These are phyloP conservation scores for Trichophyton simii DNA, from an alignment of 2,329 filamentous ascomycete species.

Conservation along the genomic window DNA sequence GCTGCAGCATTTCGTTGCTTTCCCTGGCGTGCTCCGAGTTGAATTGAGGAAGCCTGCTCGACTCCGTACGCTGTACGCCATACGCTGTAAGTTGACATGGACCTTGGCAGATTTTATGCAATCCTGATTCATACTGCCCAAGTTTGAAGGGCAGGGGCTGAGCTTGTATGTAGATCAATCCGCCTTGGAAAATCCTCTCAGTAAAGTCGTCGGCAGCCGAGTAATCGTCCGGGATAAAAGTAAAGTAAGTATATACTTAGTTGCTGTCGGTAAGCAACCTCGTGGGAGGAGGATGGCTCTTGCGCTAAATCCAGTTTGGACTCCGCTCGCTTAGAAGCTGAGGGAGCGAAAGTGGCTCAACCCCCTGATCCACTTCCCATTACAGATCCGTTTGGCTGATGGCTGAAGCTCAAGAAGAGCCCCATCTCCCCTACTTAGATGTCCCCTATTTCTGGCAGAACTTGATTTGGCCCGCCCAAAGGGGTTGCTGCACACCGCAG, in stretches of 20 bases:
- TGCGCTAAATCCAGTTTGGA: neutral
- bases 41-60: no score
- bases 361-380: neutral
- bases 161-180: neutral
- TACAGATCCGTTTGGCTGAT: neutral
- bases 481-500: no score
- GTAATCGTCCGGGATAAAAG: neutral
- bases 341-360: neutral
- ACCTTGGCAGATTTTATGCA: no score
- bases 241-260: neutral
- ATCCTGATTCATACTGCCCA: no score
- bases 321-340: neutral
- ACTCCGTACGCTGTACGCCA: no score
- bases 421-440: neutral
- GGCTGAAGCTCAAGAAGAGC: neutral
- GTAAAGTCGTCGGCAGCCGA: neutral
- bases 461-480: no score
- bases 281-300: neutral
- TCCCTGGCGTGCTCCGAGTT: neutral
- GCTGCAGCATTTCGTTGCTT: neutral
- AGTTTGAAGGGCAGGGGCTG: no score
- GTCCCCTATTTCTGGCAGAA: no score
- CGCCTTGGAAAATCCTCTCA: neutral
- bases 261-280: neutral
- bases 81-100: no score